Evolutionary conservation across 306 rosid genomes (phyloP).

Genomic region (Fragaria nilgerrensis): DNA sequence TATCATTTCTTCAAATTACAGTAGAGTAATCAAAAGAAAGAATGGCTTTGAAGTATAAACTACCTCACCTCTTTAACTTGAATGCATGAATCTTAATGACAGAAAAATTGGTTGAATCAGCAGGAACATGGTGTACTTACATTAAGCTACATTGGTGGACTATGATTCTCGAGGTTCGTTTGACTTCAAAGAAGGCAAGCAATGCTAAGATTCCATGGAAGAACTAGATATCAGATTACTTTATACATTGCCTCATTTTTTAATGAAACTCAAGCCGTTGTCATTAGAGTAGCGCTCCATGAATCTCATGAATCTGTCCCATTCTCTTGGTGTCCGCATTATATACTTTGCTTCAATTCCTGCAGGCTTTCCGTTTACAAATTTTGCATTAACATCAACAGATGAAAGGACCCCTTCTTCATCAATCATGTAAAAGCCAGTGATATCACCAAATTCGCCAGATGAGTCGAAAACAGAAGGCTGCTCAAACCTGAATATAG

Average conservation of each 20-base stretch:
- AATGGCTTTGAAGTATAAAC: slow-evolving; percentile 1
- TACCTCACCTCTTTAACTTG: slow-evolving; percentile 17
- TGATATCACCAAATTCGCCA: slow-evolving; percentile 91
- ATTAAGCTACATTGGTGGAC: slow-evolving; percentile 32
- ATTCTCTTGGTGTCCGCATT: slow-evolving; percentile 77
- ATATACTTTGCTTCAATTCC: slow-evolving; percentile 86
- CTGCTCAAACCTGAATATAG: slow-evolving; percentile 81
- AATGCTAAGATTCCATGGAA: slow-evolving; percentile 24
- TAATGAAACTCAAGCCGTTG: slow-evolving; percentile 79
- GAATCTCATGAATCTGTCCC: slow-evolving; percentile 99
- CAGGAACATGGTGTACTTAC: slow-evolving; percentile 24
- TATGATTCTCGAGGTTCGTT: slow-evolving; percentile 20
- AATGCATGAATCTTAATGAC: slow-evolving; percentile 15
- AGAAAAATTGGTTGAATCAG: slow-evolving; percentile 32
- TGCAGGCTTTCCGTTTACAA: slow-evolving; percentile 90
- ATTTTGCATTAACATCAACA: slow-evolving; percentile 91
- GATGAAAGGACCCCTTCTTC: slow-evolving; percentile 95
- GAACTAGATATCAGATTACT: slow-evolving; percentile 23
- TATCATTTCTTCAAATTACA: slow-evolving; percentile 22
- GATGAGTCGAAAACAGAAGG: slow-evolving; percentile 98
- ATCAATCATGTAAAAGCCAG: slow-evolving; percentile 95
- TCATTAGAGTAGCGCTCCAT: slow-evolving; percentile 95
- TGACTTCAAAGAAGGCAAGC: slow-evolving; percentile 11
- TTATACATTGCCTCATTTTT: slow-evolving; percentile 49
- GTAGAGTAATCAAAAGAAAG: slow-evolving; percentile 10